These are phyloP conservation scores for Microstroma glucosiphilum DNA, from an alignment of 1,284 basidiomycete species.

Conservation along the genomic window DNA sequence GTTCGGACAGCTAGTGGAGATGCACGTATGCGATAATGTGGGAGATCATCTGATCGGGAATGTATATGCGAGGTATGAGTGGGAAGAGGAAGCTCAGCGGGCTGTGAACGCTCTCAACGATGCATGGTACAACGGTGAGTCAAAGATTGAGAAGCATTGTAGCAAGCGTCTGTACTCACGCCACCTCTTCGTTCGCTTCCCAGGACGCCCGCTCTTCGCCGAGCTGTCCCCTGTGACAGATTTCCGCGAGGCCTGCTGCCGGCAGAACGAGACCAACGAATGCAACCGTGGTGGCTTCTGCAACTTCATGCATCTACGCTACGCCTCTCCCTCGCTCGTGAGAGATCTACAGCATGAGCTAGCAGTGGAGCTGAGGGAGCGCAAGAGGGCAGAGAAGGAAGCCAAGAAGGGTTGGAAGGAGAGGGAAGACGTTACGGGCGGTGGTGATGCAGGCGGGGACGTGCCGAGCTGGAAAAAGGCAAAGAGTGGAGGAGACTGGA, in stretches of 20 bases:
- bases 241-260: constrained; percentile 96
- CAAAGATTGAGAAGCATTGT: constrained; percentile 1
- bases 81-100: constrained; percentile 92
- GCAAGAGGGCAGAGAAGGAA: constrained; percentile 21
- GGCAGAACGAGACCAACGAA: constrained; percentile 71
- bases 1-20: constrained; percentile 88
- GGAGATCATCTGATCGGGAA: constrained; percentile 98
- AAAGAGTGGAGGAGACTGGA: constrained; percentile 18
- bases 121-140: constrained; percentile 87
- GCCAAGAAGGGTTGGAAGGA: constrained; percentile 25
- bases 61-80: constrained; percentile 95
- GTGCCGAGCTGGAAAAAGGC: constrained; percentile 11
- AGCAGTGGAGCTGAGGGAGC: constrained; percentile 32
- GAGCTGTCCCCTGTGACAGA: constrained; percentile 97
- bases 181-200: neutral
- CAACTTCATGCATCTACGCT: constrained; percentile 90
- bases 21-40: constrained; percentile 96
- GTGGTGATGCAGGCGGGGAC: constrained; percentile 8
- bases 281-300: constrained; percentile 63
- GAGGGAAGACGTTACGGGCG: constrained; percentile 13
- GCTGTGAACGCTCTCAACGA: constrained; percentile 91
- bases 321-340: constrained; percentile 26
- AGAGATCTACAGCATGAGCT: constrained; percentile 41
- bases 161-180: constrained; percentile 8
- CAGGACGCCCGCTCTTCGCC: constrained; percentile 91